A percentile compares a stretch with the other conserved stretches of the same genome.
These are phyloP conservation scores for Stellera chamaejasme DNA, from an alignment of 345 rosid genomes.

Conservation along the genomic window DNA sequence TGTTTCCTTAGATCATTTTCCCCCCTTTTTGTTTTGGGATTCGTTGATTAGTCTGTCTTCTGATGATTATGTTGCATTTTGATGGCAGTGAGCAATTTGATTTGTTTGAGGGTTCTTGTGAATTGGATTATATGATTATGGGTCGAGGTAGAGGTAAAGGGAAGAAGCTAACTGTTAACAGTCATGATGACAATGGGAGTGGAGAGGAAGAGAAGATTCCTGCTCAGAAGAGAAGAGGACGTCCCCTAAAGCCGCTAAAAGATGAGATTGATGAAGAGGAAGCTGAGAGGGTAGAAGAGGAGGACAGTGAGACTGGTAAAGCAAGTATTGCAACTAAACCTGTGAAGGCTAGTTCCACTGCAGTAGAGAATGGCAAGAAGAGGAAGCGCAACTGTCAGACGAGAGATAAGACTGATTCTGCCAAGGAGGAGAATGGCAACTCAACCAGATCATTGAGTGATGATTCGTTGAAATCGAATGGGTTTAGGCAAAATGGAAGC, in stretches of 20 bases:
- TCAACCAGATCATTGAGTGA: constrained; percentile 37
- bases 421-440: constrained; percentile 44
- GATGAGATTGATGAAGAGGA: constrained; percentile 55
- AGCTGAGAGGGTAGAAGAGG: constrained; percentile 38
- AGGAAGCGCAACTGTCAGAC: constrained; percentile 40
- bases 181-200: constrained; percentile 47
- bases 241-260: constrained; percentile 57
- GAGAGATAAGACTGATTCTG: constrained; percentile 40
- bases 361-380: constrained; percentile 53
- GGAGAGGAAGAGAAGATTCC: constrained; percentile 72
- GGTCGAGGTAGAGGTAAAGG: constrained; percentile 80
- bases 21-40: background rate
- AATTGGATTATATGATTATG: constrained; percentile 28
- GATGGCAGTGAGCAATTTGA: constrained; percentile 20
- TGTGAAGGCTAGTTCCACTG: constrained; percentile 20
- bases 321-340: constrained; percentile 25
- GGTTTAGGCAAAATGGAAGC: constrained; percentile 58
- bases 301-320: constrained; percentile 43
- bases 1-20: constrained; percentile 1
- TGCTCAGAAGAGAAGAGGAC: constrained; percentile 59
- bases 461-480: constrained; percentile 45
- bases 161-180: constrained; percentile 36
- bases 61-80: constrained; percentile 5
- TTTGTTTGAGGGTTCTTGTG: constrained; percentile 20
- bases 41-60: background rate